phyloP scores from a whole-genome alignment of 1,139 yeast genomes.

The Blastobotrys petasosporus region DNA sequence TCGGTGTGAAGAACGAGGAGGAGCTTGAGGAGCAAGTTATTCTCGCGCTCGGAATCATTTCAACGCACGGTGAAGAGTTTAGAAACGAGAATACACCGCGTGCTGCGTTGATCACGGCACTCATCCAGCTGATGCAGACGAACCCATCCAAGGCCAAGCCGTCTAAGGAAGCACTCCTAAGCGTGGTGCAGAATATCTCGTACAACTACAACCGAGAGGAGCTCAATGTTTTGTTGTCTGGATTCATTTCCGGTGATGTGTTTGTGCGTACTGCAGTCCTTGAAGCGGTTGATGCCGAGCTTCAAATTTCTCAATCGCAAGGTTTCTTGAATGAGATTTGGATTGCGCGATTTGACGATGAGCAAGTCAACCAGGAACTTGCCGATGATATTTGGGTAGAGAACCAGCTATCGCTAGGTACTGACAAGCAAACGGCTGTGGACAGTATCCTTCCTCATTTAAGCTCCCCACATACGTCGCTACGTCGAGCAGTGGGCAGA shows the following conservation, averaged over 20 bases:
- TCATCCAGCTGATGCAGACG: conserved; percentile 56
- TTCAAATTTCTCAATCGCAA: conserved; percentile 57
- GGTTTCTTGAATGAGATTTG: conserved; percentile 61
- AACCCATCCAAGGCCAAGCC: conserved; percentile 73
- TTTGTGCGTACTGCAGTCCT: conserved; percentile 75
- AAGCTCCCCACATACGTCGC: conserved; percentile 19
- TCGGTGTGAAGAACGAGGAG: conserved; percentile 60
- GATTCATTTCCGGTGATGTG: conserved; percentile 53
- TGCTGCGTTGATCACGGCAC: conserved; percentile 50
- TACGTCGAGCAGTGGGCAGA: conserved; percentile 61
- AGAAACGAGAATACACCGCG: conserved; percentile 67
- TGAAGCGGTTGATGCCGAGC: conserved; percentile 82
- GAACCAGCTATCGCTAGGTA: conserved; percentile 43
- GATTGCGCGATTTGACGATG: conserved; percentile 74
- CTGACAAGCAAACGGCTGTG: conserved; percentile 35
- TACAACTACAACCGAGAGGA: conserved; percentile 53
- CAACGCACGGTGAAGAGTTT: conserved; percentile 70
- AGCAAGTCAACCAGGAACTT: conserved; percentile 52
- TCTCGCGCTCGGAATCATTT: conserved; percentile 69
- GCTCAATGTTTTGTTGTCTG: conserved; percentile 52
- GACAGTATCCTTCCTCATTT: conserved; percentile 15
- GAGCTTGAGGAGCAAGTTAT: conserved; percentile 82
- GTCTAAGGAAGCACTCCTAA: conserved; percentile 74
- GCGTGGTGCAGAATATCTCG: conserved; percentile 71
- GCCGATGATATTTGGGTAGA: conserved; percentile 87